Evolutionary conservation across 129 eudicot genomes (phyloP).

Genomic region (Ambrosia artemisiifolia): DNA sequence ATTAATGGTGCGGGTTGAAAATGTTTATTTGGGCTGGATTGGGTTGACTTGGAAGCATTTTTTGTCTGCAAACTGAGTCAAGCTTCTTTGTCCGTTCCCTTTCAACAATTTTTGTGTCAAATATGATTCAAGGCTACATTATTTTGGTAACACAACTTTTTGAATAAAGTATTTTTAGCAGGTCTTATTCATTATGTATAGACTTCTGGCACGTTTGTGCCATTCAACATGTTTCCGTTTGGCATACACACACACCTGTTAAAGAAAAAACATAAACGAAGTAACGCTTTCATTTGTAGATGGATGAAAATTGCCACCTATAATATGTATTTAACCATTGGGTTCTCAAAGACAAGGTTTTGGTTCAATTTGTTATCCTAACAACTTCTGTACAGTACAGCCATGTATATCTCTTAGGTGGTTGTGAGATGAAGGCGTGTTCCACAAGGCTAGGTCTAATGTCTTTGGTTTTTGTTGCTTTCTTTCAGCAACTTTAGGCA

Average conservation of each 20-base stretch:
- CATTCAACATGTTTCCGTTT: too few relatives aligned
- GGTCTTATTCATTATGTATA: too few relatives aligned
- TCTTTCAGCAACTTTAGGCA: conserved; percentile 55
- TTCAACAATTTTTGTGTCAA: not conserved
- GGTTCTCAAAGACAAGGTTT: conserved; percentile 3
- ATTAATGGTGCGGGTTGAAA: not conserved
- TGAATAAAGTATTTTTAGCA: too few relatives aligned
- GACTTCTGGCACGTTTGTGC: too few relatives aligned
- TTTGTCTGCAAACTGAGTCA: not conserved
- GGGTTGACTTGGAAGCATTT: not conserved
- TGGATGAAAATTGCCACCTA: not conserved
- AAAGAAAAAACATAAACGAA: not conserved
- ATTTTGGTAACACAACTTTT: not conserved
- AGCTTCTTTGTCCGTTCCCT: too few relatives aligned
- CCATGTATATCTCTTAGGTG: not conserved
- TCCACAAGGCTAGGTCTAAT: too few relatives aligned
- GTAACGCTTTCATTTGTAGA: not conserved
- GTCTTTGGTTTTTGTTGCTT: not conserved
- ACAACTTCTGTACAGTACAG: not conserved
- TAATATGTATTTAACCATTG: not conserved
- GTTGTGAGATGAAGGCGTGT: too few relatives aligned
- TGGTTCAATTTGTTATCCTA: not conserved
- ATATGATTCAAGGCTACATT: not conserved
- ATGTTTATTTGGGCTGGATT: not conserved
- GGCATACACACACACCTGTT: not conserved